Percentiles rank a stretch among this genome's conserved stretches.
Conservation (phyloP, 2,329 filamentous ascomycete genomes). For the Niveomyces coronatus region DNA sequence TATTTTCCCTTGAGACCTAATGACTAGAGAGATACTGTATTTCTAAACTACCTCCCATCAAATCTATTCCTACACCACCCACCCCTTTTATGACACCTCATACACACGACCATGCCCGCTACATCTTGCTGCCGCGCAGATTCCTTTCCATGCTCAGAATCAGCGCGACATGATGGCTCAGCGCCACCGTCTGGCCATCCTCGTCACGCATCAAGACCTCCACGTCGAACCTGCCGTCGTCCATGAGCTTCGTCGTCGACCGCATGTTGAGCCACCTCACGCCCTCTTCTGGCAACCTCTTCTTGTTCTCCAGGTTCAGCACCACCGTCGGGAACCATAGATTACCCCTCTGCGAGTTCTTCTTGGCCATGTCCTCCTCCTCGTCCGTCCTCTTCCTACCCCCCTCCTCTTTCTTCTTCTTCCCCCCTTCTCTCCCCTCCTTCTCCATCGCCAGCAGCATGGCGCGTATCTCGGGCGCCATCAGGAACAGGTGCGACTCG, state of each 20-base stretch:
- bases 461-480: not conserved
- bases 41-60: too few relatives aligned
- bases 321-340: slow-evolving; percentile 65
- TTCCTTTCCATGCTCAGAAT: slow-evolving; percentile 10
- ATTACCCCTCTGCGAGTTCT: slow-evolving; percentile 14
- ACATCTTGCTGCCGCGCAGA: too few relatives aligned
- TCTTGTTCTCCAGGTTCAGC: slow-evolving; percentile 65
- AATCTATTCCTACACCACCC: too few relatives aligned
- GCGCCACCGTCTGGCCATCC: slow-evolving; percentile 12
- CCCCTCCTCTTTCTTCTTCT: slow-evolving; percentile 31
- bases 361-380: slow-evolving; percentile 45
- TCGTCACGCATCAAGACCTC: slow-evolving; percentile 55
- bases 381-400: slow-evolving; percentile 2
- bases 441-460: not conserved
- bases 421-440: slow-evolving; percentile 34
- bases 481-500: slow-evolving; percentile 1
- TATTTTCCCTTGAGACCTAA: too few relatives aligned
- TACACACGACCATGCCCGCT: not conserved
- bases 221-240: slow-evolving; percentile 60
- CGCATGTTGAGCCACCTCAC: slow-evolving; percentile 60
- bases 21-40: too few relatives aligned
- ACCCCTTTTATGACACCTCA: not conserved
- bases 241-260: slow-evolving; percentile 52
- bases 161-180: slow-evolving; percentile 3
- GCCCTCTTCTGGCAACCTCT: slow-evolving; percentile 51